Percentiles rank a stretch among this genome's conserved stretches.
phyloP scores from a whole-genome alignment of 192 early-diverging fungal genomes.

The Backusella psychrophila region DNA sequence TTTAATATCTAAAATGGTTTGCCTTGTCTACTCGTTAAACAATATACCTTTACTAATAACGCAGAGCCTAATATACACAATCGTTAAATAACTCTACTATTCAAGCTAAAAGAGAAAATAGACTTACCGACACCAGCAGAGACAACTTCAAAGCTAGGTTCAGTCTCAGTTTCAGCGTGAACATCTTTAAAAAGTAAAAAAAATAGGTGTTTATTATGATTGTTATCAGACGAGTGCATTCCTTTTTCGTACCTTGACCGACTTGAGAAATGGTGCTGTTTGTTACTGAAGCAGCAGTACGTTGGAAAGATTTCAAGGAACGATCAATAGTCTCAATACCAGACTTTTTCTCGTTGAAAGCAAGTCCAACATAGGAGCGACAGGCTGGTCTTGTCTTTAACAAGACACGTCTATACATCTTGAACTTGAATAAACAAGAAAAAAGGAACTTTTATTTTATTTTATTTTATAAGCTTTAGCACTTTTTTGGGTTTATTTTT shows the following conservation, averaged over 20 bases:
- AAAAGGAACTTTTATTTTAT: not conserved
- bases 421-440: not conserved
- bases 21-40: not conserved
- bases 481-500: not conserved
- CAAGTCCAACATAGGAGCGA: slow-evolving; percentile 24
- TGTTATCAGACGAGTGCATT: not conserved
- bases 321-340: slow-evolving; percentile 14
- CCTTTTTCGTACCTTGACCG: slow-evolving; percentile 13
- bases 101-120: not conserved
- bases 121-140: slow-evolving; percentile 44
- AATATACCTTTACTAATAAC: slow-evolving; percentile 31
- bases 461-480: not conserved
- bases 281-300: not conserved
- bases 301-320: slow-evolving; percentile 27
- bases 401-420: slow-evolving; percentile 17
- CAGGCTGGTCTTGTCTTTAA: not conserved
- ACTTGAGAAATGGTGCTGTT: slow-evolving; percentile 19
- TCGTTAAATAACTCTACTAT: not conserved
- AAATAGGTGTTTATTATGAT: not conserved
- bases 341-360: slow-evolving; percentile 3
- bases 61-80: slow-evolving; percentile 23
- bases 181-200: slow-evolving; percentile 31
- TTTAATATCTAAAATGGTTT: not conserved
- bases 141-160: slow-evolving; percentile 55
- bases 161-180: slow-evolving; percentile 36